Conservation (phyloP, 176 grass and related monocot species). For the Oryza glaberrima region DNA sequence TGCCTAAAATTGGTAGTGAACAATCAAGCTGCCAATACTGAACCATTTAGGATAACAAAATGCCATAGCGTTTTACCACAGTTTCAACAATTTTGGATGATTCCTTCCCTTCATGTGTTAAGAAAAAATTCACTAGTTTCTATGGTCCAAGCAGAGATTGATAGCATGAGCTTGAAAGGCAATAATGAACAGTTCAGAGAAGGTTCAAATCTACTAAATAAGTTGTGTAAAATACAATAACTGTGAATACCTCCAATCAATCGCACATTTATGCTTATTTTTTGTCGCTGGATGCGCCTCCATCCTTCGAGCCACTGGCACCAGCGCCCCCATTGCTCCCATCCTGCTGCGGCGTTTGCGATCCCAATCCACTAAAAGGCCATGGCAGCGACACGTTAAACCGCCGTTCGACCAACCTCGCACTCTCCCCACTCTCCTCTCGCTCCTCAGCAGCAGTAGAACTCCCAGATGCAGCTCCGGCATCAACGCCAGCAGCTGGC, state of each 20-base stretch:
- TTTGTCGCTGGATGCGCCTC: constrained; percentile 41
- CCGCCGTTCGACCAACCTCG: constrained; percentile 57
- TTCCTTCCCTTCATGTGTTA: not conserved
- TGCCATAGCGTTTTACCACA: constrained; percentile 4
- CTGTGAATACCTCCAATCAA: constrained; percentile 53
- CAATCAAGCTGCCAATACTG: constrained; percentile 22
- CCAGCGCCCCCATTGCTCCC: constrained; percentile 46
- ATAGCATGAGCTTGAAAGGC: not conserved
- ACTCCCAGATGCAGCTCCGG: constrained; percentile 35
- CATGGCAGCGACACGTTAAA: constrained; percentile 71
- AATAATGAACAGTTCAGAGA: not conserved
- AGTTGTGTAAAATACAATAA: constrained; percentile 14
- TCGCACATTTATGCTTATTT: constrained; percentile 43
- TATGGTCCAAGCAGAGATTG: not conserved
- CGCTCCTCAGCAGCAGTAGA: constrained; percentile 38
- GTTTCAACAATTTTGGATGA: constrained; percentile 4
- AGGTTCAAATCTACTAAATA: constrained; percentile 7
- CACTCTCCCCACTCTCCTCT: constrained; percentile 34
- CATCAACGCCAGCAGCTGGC: constrained; percentile 24
- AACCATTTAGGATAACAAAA: not conserved
- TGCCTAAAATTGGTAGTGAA: not conserved
- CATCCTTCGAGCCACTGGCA: constrained; percentile 49
- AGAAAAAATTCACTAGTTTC: not conserved
- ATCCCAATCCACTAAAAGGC: constrained; percentile 62
- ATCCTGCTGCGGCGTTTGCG: constrained; percentile 57